Evolutionary conservation across 139 green algal species (phyloP), one percentile per base, ranked within the genome.

Genomic region (Desmodesmus armatus): DNA sequence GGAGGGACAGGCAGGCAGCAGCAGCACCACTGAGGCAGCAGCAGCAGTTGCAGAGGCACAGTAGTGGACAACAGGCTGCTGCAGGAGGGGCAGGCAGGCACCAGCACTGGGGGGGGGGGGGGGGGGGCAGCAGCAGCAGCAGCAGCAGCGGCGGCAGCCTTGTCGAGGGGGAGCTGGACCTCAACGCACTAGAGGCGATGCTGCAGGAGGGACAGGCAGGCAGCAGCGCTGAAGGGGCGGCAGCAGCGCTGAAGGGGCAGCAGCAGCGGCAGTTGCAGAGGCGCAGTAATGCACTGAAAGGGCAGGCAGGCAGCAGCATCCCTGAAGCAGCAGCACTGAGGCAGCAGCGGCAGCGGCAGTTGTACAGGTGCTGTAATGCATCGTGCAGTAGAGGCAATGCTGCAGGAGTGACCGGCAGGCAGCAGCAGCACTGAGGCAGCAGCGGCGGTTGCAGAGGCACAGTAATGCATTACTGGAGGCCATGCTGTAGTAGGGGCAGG

Each of bases 311-410:
- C n/a, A n/a, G n/a, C n/a, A n/a, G n/a, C n/a, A n/a, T n/a, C n/a
- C n/a, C n/a, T n/a, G n/a, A n/a, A n/a, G n/a, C n/a, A n/a, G n/a
- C n/a, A n/a, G n/a, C n/a, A n/a, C n/a, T 13, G 47, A 15, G 98
- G 95, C 23, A 99, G 97, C 97, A 85, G 98, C n/a, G 97, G 99
- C 71, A 92, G 93, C 31, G 95, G 93, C n/a, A 70, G 92, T 82
- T 87, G 85, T 6, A 78, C 94, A 17, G 90, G 94, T 77, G 94
- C 93, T 1, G 87, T 96, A 74, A 86, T 95, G 84, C 78, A 70
- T 3, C 76, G 93, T 31, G 80, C 87, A 39, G 78, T 97, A 6
- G 87, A 95, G 80, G 78, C 90, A 4, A 86, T 92, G 73, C 87
- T 91, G 75, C 75, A 90, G 15, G 84, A 81, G 53, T 31, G 53